These are phyloP conservation scores for Colletotrichum sp. DNA, from an alignment of 2,329 filamentous ascomycete species.

Conservation along the genomic window DNA sequence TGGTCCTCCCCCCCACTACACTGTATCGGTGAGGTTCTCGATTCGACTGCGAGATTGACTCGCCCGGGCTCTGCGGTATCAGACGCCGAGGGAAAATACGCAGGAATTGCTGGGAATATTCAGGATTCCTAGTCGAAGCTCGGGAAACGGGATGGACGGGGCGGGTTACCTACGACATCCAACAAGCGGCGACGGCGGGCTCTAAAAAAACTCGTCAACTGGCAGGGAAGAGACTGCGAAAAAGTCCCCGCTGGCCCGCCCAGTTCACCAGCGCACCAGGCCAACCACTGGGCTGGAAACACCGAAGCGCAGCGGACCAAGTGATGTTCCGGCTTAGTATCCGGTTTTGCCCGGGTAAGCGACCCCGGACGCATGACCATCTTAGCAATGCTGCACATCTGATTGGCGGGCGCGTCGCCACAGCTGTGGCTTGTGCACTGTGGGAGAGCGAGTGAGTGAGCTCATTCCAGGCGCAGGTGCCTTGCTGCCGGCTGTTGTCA, in stretches of 20 bases:
- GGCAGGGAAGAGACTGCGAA: neutral
- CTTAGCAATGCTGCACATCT: conserved; percentile 22
- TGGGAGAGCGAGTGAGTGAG: conserved; percentile 24
- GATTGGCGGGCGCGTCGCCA: conserved; percentile 41
- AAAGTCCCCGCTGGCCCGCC: neutral
- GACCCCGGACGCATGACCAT: conserved; percentile 6
- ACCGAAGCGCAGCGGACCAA: conserved; percentile 16
- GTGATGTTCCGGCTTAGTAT: conserved; percentile 11
- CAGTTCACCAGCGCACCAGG: neutral
- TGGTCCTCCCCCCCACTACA: neutral
- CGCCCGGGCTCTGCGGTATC: conserved; percentile 2
- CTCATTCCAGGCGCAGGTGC: conserved; percentile 27
- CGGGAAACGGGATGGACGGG: neutral
- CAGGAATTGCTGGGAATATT: neutral
- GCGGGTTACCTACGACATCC: neutral
- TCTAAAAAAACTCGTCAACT: neutral
- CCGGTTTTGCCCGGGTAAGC: conserved; percentile 21
- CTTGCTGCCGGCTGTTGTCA: conserved; percentile 37
- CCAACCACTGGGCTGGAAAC: neutral
- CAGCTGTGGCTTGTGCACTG: conserved; percentile 34
- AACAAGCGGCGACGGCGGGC: neutral
- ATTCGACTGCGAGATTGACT: neutral
- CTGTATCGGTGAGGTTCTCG: neutral
- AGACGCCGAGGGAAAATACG: neutral
- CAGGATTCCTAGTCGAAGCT: neutral